A percentile compares a stretch with the other conserved stretches of the same genome.
These are phyloP conservation scores for Chaetomium tenue DNA, from an alignment of 495 filamentous ascomycete genomes.

Conservation along the genomic window DNA sequence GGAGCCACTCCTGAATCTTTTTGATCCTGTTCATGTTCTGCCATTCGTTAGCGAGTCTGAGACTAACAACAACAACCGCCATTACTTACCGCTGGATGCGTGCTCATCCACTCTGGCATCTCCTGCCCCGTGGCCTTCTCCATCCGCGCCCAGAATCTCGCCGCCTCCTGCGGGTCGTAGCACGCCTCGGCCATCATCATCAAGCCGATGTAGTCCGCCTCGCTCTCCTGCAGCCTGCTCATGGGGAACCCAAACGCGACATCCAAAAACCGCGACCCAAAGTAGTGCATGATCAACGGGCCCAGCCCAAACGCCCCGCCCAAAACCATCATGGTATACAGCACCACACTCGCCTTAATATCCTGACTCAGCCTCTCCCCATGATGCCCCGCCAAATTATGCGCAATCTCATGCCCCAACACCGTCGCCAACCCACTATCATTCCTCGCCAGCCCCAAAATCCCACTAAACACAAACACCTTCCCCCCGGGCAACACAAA, in stretches of 20 bases:
- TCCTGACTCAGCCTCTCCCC: constrained; percentile 70
- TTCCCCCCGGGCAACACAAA: constrained; percentile 93
- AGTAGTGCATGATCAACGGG: constrained; percentile 37
- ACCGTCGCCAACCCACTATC: constrained; percentile 82
- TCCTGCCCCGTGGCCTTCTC: constrained; percentile 55
- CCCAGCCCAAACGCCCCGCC: constrained; percentile 52
- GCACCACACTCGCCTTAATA: constrained; percentile 54
- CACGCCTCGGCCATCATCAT: constrained; percentile 60
- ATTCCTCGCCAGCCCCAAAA: constrained; percentile 66
- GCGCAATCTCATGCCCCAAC: constrained; percentile 91
- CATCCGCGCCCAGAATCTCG: constrained; percentile 76
- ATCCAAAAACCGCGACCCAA: constrained; percentile 54
- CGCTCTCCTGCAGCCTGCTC: constrained; percentile 60
- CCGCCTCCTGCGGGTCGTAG: constrained; percentile 73
- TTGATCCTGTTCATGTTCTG: constrained; percentile 66
- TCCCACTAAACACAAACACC: constrained; percentile 87
- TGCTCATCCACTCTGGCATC: constrained; percentile 76
- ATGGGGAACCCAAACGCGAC: constrained; percentile 67
- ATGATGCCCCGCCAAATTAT: constrained; percentile 77
- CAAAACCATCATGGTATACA: constrained; percentile 50
- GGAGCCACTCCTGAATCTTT: constrained; percentile 67
- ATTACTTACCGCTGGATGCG: constrained; percentile 71
- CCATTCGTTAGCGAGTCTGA: constrained; percentile 9
- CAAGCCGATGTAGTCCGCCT: constrained; percentile 87
- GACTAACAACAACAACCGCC: neutral